Percentiles rank a stretch among this genome's conserved stretches.
These are phyloP conservation scores for Cotoneaster glaucophyllus DNA, from an alignment of 306 rosid species.

Conservation along the genomic window DNA sequence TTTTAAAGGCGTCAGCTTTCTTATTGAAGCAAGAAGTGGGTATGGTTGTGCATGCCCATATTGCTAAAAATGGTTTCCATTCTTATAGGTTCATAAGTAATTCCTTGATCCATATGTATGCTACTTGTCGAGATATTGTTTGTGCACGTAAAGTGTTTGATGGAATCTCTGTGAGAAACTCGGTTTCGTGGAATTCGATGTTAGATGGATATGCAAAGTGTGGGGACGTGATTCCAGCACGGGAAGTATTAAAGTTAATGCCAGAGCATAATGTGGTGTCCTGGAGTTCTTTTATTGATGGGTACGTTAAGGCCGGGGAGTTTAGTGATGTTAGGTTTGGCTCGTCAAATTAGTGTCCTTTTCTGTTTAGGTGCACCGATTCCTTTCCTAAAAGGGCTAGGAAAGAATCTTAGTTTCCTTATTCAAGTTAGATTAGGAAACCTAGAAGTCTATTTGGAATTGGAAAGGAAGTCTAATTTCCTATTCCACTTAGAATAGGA, in stretches of 20 bases:
- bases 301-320: neutral
- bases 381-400: too few relatives aligned
- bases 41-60: slow-evolving; percentile 51
- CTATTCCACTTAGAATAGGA: too few relatives aligned
- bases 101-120: slow-evolving; percentile 74
- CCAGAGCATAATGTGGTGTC: slow-evolving; percentile 59
- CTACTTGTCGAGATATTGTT: slow-evolving; percentile 40
- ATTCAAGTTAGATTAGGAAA: too few relatives aligned
- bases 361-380: too few relatives aligned
- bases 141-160: slow-evolving; percentile 56
- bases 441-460: too few relatives aligned
- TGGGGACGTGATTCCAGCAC: slow-evolving; percentile 44
- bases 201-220: slow-evolving; percentile 76
- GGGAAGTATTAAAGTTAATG: slow-evolving; percentile 55
- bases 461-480: too few relatives aligned
- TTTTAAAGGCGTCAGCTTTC: slow-evolving; percentile 59
- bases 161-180: slow-evolving; percentile 33
- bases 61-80: slow-evolving; percentile 45
- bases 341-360: too few relatives aligned
- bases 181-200: slow-evolving; percentile 77
- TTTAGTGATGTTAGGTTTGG: too few relatives aligned
- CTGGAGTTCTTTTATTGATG: slow-evolving; percentile 56
- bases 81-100: slow-evolving; percentile 52
- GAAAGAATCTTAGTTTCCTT: too few relatives aligned
- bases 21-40: slow-evolving; percentile 46